A percentile compares a stretch with the other conserved stretches of the same genome.
Conservation (phyloP, 2,329 filamentous ascomycete species). For the Meredithiella fracta region DNA sequence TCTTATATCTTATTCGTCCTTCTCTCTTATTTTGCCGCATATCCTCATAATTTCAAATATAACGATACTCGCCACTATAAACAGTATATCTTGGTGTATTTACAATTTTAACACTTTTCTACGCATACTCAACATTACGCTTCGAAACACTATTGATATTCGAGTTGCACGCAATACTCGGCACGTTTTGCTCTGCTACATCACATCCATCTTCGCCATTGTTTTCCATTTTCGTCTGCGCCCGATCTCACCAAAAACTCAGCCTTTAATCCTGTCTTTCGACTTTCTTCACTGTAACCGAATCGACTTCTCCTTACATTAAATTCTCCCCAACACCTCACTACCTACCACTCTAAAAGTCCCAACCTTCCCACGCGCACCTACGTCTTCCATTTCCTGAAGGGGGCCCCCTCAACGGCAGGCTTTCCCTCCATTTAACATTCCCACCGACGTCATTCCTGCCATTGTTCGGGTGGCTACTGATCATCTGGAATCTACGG, state of each 20-base stretch:
- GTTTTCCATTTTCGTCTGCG: not conserved
- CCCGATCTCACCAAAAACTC: not conserved
- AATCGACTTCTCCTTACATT: not conserved
- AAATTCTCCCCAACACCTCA: not conserved
- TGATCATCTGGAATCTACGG: not conserved
- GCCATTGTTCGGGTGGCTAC: not conserved
- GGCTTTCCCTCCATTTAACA: no score
- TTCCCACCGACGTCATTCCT: not conserved
- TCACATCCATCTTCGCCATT: not conserved
- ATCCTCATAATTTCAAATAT: no score
- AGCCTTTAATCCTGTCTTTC: not conserved
- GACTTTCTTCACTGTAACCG: not conserved
- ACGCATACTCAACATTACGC: no score
- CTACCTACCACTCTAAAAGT: not conserved
- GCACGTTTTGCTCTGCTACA: not conserved
- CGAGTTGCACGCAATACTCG: not conserved
- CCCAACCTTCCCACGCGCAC: not conserved
- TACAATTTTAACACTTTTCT: no score
- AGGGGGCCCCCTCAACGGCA: not conserved
- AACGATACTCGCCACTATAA: no score
- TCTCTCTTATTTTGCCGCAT: not conserved
- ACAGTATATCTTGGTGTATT: no score
- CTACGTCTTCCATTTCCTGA: not conserved
- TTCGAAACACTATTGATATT: no score
- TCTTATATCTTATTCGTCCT: conserved; percentile 1